These are phyloP conservation scores for Mortierella sp. DNA, from an alignment of 371 early-diverging fungal genomes.

Conservation along the genomic window DNA sequence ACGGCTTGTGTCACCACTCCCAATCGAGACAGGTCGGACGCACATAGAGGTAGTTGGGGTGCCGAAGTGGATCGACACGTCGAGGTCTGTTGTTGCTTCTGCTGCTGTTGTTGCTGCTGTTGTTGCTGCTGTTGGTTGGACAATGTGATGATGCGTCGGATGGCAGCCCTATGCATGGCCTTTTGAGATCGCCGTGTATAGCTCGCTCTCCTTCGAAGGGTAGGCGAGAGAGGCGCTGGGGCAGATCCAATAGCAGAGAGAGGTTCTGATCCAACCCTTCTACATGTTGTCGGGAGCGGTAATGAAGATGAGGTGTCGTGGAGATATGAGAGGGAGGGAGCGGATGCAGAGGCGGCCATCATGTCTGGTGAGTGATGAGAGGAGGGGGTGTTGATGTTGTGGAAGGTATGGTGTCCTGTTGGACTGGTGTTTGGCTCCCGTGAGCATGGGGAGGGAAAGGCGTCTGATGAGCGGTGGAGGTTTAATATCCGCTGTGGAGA, in stretches of 20 bases:
- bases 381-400: not conserved
- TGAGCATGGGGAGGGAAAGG: not conserved
- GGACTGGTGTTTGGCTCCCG: not conserved
- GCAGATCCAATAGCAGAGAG: not conserved
- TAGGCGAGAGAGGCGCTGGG: not conserved
- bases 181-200: constrained; percentile 28
- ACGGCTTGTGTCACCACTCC: constrained; percentile 31
- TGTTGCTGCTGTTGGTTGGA: constrained; percentile 26
- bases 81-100: not conserved
- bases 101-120: constrained; percentile 17
- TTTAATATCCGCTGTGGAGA: constrained; percentile 10
- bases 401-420: not conserved
- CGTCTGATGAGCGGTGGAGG: constrained; percentile 1
- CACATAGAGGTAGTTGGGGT: not conserved
- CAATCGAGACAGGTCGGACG: constrained; percentile 7
- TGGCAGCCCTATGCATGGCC: constrained; percentile 21
- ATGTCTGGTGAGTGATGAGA: not conserved
- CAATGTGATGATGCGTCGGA: constrained; percentile 29
- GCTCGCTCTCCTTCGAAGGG: constrained; percentile 23
- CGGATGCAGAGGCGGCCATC: not conserved
- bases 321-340: not conserved
- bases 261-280: not conserved
- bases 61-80: not conserved
- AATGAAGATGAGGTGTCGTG: not conserved
- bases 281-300: not conserved